phyloP scores from a whole-genome alignment of 2,329 filamentous ascomycete genomes.

The Aspergillus intermedius region DNA sequence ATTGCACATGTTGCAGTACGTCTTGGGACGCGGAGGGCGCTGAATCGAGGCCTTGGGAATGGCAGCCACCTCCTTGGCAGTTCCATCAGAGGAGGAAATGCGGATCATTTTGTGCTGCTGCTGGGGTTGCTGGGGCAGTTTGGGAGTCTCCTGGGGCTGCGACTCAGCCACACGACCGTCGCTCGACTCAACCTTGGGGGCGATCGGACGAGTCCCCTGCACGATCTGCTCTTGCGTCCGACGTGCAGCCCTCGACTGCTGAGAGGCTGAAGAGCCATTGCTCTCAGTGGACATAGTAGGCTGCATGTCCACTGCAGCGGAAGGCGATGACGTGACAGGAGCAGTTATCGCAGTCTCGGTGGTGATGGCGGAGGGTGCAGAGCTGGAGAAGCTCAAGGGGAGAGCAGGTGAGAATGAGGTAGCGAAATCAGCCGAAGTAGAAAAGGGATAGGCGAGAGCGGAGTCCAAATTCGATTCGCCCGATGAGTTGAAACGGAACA shows the following conservation, averaged over 20 bases:
- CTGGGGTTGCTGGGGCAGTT: background rate
- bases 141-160: background rate
- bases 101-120: conserved; percentile 44
- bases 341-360: conserved; percentile 7
- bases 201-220: conserved; percentile 44
- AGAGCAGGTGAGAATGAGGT: conserved; percentile 6
- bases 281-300: conserved; percentile 45
- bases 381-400: conserved; percentile 29
- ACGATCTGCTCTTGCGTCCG: conserved; percentile 45
- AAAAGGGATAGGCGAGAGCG: conserved; percentile 21
- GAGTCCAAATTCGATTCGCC: conserved; percentile 28
- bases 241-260: conserved; percentile 39
- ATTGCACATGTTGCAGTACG: conserved; percentile 63
- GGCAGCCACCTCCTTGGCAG: conserved; percentile 49
- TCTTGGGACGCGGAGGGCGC: conserved; percentile 64
- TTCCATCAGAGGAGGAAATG: conserved; percentile 48
- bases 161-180: conserved; percentile 24
- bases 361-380: conserved; percentile 29
- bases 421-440: conserved; percentile 20
- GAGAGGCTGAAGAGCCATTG: conserved; percentile 38
- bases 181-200: conserved; percentile 39
- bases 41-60: conserved; percentile 52
- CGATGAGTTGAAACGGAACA: conserved; percentile 40
- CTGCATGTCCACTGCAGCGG: conserved; percentile 45
- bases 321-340: conserved; percentile 26